Evolutionary conservation across 2,329 filamentous ascomycete species (phyloP), one percentile per base, ranked within the genome.

Genomic region (Diatrype stigma): DNA sequence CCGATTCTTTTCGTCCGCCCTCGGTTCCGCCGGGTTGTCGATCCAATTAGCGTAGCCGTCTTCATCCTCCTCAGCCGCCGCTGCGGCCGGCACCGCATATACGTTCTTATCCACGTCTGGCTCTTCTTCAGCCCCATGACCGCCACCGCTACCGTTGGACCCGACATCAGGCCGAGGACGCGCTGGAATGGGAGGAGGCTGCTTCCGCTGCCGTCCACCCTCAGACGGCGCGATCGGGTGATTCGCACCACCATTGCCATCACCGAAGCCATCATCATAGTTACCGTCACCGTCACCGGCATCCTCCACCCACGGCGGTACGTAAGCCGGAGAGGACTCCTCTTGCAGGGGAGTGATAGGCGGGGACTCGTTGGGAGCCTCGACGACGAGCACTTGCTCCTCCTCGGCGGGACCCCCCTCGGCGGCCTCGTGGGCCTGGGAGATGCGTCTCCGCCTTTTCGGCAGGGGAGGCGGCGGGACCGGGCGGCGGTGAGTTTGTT

Each of bases 21-120:
- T 53, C 35, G 60, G 63, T 30, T 61, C 64, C 16, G 17, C 64
- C 16, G 17, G 17, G 38, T 63, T 60, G 30, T 67, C 63, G 38
- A 66, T 51, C 65, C 65, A 67, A 38, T 58, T 63, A 19, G 63
- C 60, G 38, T 63, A 67, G 19, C 62, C 65, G n/a, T 66, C 62
- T 23, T 62, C 59, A 12, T 60, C 62, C 1, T 48, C 52, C 19
- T 40, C 35, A 2, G 46, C 11, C 23, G 51, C 42, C 16, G 30
- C 53, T 17, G 26, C 35, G 7, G 12, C 44, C 28, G 49, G 45
- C 21, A 40, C 28, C 3, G 34, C 32, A 34, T 48, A 14, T 17
- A 19, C 51, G 34, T 44, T 45, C 42, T 16, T 46, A 22, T 17
- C 12, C 37, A 11, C 12, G 19, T 46, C 12, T 23, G 17, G 26